These are phyloP conservation scores for Acanthamoeba castellanii DNA, from an alignment of 208 protist species.

Conservation along the genomic window DNA sequence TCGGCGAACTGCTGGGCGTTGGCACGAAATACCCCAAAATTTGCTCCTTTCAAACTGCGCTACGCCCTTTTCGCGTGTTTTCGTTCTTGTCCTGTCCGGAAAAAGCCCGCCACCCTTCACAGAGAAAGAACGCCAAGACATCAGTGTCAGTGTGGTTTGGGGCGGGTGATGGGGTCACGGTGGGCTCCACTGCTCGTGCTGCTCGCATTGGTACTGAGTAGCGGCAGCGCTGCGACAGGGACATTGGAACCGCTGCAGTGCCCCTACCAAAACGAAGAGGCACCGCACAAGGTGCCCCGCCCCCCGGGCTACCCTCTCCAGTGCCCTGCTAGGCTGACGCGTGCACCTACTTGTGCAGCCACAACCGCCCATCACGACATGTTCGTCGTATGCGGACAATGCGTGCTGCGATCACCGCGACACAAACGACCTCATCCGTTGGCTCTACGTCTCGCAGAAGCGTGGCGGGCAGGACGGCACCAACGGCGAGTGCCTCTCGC, in stretches of 20 bases:
- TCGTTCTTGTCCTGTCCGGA: neutral
- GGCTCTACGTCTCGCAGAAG: conserved; percentile 23
- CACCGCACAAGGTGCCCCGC: neutral
- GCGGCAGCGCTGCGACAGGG: too few species aligned
- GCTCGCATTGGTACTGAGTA: neutral
- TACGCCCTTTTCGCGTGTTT: neutral
- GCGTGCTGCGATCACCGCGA: conserved; percentile 13
- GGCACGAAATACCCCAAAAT: neutral
- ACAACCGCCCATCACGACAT: neutral
- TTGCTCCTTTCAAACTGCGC: neutral
- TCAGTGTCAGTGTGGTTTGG: neutral
- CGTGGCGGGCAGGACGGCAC: neutral
- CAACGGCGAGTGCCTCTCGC: neutral
- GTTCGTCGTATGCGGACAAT: conserved; percentile 31
- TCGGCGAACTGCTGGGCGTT: neutral
- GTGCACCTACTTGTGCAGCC: neutral
- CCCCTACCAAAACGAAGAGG: neutral
- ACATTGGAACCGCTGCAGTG: neutral
- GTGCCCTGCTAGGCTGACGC: too few species aligned
- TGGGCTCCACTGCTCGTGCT: neutral
- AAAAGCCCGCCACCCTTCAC: neutral
- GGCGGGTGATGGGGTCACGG: neutral
- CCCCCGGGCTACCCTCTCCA: neutral
- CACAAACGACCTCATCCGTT: conserved; percentile 36
- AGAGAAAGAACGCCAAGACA: neutral